Conservation (phyloP, 345 rosid genomes). For the Aquilaria yunnanensis region DNA sequence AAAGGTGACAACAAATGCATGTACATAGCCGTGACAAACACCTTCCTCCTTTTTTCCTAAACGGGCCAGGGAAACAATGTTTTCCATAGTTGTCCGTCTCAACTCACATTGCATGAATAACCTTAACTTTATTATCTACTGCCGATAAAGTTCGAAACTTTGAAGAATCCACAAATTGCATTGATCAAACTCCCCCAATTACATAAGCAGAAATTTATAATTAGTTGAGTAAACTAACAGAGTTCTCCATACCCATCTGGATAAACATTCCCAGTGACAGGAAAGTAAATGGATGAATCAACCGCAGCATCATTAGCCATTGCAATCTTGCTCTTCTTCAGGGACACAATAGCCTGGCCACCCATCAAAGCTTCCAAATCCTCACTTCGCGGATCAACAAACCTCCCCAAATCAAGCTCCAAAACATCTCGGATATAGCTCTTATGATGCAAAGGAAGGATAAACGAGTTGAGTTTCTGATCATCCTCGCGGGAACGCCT, state of each 20-base stretch:
- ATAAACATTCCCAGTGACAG: constrained; percentile 68
- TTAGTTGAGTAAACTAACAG: constrained; percentile 3
- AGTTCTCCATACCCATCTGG: constrained; percentile 70
- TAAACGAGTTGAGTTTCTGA: constrained; percentile 45
- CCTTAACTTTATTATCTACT: no score
- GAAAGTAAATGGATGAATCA: constrained; percentile 61
- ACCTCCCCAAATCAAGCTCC: constrained; percentile 41
- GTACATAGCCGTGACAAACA: no score
- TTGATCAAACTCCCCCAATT: no score
- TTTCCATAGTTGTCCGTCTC: no score
- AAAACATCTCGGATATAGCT: constrained; percentile 27
- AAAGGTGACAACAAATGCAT: no score
- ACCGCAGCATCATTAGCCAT: constrained; percentile 29
- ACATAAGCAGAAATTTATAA: background rate
- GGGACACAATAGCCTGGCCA: constrained; percentile 22
- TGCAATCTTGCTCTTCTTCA: constrained; percentile 22
- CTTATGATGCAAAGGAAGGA: constrained; percentile 73
- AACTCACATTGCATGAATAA: no score
- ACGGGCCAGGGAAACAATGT: no score
- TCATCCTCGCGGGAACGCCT: constrained; percentile 34
- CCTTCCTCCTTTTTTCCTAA: no score
- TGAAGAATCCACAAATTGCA: no score
- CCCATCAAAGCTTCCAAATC: constrained; percentile 23
- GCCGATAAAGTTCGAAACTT: no score
- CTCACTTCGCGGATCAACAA: constrained; percentile 30